Evolutionary conservation across 176 grass and related monocot species (phyloP).

Genomic region (Oropetium thomaeum): DNA sequence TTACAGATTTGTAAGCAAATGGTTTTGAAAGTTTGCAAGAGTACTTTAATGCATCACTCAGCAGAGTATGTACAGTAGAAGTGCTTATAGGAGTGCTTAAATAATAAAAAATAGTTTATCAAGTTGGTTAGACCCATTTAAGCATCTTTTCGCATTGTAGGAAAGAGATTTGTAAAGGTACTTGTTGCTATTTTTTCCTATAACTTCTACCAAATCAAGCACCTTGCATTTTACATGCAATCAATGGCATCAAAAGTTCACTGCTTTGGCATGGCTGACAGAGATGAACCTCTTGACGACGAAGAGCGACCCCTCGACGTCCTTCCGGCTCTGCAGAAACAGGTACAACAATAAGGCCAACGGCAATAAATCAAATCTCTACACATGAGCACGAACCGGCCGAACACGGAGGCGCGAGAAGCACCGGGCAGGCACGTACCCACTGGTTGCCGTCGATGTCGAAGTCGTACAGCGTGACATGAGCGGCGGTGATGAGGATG

Average conservation of each 20-base stretch:
- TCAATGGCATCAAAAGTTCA: neutral
- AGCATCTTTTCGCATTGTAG: no score
- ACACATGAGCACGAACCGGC: neutral
- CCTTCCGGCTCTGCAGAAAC: constrained; percentile 55
- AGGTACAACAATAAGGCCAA: neutral
- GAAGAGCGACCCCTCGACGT: constrained; percentile 74
- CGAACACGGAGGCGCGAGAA: neutral
- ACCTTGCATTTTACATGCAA: no score
- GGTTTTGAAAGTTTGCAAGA: neutral
- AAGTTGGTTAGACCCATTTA: no score
- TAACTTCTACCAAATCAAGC: no score
- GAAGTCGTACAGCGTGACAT: constrained; percentile 71
- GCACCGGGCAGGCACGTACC: constrained; percentile 20
- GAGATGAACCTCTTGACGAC: constrained; percentile 59
- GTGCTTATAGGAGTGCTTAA: no score
- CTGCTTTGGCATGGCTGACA: neutral
- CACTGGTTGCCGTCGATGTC: constrained; percentile 57
- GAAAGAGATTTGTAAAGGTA: no score
- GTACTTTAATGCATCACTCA: neutral
- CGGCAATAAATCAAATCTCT: neutral
- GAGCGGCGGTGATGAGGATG: constrained; percentile 60
- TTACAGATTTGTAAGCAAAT: neutral
- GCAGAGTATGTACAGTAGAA: no score
- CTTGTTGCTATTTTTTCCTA: no score
- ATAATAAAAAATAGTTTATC: no score